phyloP scores from a whole-genome alignment of 805 yeast species.

The Candida sphagnicola region DNA sequence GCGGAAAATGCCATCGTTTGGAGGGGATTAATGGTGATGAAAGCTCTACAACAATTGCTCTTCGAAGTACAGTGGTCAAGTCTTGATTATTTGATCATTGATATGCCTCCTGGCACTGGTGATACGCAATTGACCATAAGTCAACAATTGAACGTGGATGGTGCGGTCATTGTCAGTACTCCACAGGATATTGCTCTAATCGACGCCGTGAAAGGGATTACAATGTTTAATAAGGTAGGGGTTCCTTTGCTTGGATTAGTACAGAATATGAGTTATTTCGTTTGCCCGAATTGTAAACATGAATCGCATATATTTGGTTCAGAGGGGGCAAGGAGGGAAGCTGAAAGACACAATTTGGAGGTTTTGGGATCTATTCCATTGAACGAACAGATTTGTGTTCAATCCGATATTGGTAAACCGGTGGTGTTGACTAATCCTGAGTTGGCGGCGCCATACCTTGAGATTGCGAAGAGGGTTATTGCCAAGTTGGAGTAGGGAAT shows the following conservation, averaged over 20 bases:
- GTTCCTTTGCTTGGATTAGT: conserved; percentile 75
- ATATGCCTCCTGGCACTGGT: conserved; percentile 92
- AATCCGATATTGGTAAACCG: conserved; percentile 66
- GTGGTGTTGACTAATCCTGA: conserved; percentile 44
- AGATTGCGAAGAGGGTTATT: conserved; percentile 37
- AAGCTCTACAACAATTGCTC: conserved; percentile 78
- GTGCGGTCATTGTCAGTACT: conserved; percentile 79
- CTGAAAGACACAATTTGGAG: conserved; percentile 42
- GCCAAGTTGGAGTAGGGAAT: conserved; percentile 4
- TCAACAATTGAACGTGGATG: conserved; percentile 71
- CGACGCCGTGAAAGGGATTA: conserved; percentile 76
- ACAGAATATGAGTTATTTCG: conserved; percentile 75
- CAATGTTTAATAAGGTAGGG: conserved; percentile 69
- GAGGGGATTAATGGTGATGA: conserved; percentile 86
- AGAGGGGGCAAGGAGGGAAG: conserved; percentile 54
- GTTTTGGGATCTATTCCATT: conserved; percentile 69
- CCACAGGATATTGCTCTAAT: conserved; percentile 82
- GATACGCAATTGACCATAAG: conserved; percentile 82
- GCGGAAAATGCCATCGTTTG: conserved; percentile 73
- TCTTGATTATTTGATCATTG: conserved; percentile 68
- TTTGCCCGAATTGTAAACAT: conserved; percentile 74
- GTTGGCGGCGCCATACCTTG: conserved; percentile 38
- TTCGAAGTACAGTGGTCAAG: conserved; percentile 75
- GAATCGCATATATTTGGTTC: conserved; percentile 72
- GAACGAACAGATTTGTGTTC: conserved; percentile 52